These are phyloP conservation scores for Suillus lakei DNA, from an alignment of 768 basidiomycete genomes.

Conservation along the genomic window DNA sequence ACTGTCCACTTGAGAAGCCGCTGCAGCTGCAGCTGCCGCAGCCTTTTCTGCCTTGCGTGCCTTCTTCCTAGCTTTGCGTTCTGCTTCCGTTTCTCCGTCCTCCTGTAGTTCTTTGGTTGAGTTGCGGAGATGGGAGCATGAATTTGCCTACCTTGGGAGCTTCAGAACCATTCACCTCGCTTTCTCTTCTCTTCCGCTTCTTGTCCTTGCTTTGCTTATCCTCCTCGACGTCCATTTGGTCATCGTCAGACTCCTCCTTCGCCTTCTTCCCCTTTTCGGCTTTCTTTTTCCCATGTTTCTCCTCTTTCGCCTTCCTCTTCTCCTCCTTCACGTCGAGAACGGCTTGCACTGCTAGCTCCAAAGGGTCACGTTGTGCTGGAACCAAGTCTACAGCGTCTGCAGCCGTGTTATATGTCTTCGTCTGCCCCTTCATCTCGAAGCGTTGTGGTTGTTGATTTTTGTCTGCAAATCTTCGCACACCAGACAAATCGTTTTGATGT, in stretches of 20 bases:
- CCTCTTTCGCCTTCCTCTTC: constrained; percentile 82
- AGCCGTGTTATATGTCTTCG: constrained; percentile 83
- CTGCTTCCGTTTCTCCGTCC: constrained; percentile 76
- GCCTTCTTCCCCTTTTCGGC: constrained; percentile 55
- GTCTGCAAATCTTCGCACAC: constrained; percentile 68
- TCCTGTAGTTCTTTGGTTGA: constrained; percentile 31
- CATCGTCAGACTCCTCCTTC: constrained; percentile 38
- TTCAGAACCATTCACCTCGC: constrained; percentile 52
- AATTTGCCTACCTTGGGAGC: constrained; percentile 44
- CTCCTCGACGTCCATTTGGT: constrained; percentile 52
- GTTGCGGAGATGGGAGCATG: constrained; percentile 8
- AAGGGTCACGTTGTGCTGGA: constrained; percentile 84
- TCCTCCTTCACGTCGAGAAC: constrained; percentile 87
- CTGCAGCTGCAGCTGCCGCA: constrained; percentile 45
- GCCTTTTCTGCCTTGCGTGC: constrained; percentile 81
- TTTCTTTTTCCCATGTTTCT: constrained; percentile 70
- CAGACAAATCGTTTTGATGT: constrained; percentile 74
- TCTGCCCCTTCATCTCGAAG: constrained; percentile 82
- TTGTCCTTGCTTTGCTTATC: constrained; percentile 44
- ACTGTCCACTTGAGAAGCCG: constrained; percentile 39
- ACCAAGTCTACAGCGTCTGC: constrained; percentile 86
- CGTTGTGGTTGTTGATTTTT: constrained; percentile 71
- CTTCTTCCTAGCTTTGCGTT: constrained; percentile 80
- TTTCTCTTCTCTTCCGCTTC: constrained; percentile 58
- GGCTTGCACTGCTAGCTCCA: constrained; percentile 73